These are phyloP conservation scores for Priceomyces carsonii DNA, from an alignment of 805 yeast genomes.

Conservation along the genomic window DNA sequence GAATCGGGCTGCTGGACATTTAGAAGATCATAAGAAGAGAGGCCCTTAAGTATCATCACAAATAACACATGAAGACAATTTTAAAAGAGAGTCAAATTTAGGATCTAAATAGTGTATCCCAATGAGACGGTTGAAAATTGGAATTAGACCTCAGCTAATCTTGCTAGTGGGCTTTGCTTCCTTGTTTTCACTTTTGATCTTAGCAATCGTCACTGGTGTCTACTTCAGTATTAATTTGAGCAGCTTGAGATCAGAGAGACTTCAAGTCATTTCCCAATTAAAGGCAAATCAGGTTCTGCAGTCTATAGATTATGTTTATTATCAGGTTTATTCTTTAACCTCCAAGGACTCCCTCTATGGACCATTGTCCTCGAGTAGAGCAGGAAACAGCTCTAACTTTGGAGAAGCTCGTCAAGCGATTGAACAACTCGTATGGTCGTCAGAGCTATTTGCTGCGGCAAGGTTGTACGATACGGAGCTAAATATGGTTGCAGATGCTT, in stretches of 20 bases:
- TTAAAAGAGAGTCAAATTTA: not conserved
- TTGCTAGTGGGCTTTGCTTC: slow-evolving; percentile 70
- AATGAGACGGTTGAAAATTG: slow-evolving; percentile 50
- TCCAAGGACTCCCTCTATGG: slow-evolving; percentile 59
- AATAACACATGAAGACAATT: too few species aligned
- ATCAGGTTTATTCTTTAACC: slow-evolving; percentile 67
- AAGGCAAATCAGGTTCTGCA: slow-evolving; percentile 80
- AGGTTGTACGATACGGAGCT: slow-evolving; percentile 65
- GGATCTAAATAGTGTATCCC: not conserved
- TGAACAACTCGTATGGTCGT: slow-evolving; percentile 63
- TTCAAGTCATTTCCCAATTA: slow-evolving; percentile 76
- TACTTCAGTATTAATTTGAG: slow-evolving; percentile 68
- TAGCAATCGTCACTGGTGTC: slow-evolving; percentile 73
- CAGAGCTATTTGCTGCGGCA: slow-evolving; percentile 63
- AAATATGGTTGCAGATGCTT: slow-evolving; percentile 41
- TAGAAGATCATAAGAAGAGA: too few species aligned
- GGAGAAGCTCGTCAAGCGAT: slow-evolving; percentile 45
- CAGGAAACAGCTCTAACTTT: slow-evolving; percentile 65
- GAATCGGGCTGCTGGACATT: too few species aligned
- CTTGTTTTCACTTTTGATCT: slow-evolving; percentile 63
- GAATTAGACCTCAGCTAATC: slow-evolving; percentile 76
- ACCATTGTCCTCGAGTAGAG: slow-evolving; percentile 62
- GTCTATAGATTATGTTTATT: slow-evolving; percentile 59
- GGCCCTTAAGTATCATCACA: too few species aligned
- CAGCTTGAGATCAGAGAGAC: slow-evolving; percentile 63